Conservation (phyloP, 192 early-diverging fungal genomes). For the Coemansia sp. region DNA sequence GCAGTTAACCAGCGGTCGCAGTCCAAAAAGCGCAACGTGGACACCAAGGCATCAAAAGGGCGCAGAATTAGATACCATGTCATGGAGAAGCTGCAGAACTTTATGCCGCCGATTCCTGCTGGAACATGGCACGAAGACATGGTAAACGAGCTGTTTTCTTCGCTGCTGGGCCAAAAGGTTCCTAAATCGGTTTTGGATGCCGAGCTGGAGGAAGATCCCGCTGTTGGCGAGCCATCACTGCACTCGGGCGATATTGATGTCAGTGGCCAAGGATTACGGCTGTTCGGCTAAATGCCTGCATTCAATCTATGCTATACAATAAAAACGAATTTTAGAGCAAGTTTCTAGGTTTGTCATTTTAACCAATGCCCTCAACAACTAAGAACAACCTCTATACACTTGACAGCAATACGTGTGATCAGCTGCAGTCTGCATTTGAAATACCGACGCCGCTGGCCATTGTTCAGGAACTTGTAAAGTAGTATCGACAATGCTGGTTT, state of each 20-base stretch:
- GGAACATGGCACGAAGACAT: conserved; percentile 93
- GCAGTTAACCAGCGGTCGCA: conserved; percentile 68
- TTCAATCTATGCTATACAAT: neutral
- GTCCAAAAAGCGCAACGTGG: conserved; percentile 67
- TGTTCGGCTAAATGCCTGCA: conserved; percentile 30
- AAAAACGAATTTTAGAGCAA: no score
- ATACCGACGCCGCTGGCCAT: conserved; percentile 19
- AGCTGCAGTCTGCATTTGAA: conserved; percentile 33
- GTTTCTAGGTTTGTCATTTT: no score
- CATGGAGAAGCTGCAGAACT: conserved; percentile 95
- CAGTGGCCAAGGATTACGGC: conserved; percentile 27
- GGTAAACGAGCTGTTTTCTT: conserved; percentile 85
- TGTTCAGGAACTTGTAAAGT: conserved; percentile 37
- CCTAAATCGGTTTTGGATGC: conserved; percentile 44
- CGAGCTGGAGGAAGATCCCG: conserved; percentile 8
- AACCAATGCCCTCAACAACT: conserved; percentile 11
- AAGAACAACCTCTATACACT: conserved; percentile 1
- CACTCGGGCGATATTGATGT: conserved; percentile 19
- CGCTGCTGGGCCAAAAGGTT: conserved; percentile 71
- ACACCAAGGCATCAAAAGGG: conserved; percentile 89
- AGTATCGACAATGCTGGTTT: neutral
- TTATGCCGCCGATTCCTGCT: conserved; percentile 90
- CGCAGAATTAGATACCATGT: conserved; percentile 89
- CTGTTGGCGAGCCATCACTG: neutral
- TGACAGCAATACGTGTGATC: conserved; percentile 9